Percentiles rank a stretch among this genome's conserved stretches.
Conservation (phyloP, 352 stramenopile genomes). For the Thraustochytrium striatum region DNA sequence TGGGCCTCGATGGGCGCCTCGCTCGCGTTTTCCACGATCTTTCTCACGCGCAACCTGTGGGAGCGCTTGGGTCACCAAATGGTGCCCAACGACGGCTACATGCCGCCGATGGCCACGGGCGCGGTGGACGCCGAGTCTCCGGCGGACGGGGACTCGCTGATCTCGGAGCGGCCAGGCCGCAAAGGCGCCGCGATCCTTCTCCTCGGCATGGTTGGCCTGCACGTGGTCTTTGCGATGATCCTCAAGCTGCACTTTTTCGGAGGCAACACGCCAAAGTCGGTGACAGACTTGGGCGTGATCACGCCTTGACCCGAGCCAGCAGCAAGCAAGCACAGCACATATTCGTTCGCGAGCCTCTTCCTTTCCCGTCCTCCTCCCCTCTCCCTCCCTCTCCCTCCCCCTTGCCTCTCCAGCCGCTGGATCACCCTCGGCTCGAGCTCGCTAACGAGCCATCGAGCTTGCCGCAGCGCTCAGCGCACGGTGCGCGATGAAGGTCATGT, state of each 20-base stretch:
- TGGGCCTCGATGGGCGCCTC: conserved; percentile 20
- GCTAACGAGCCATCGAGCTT: no score
- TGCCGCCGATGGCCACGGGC: conserved; percentile 24
- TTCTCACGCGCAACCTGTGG: conserved; percentile 39
- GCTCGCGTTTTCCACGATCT: background rate
- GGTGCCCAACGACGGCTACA: background rate
- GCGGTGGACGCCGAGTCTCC: background rate
- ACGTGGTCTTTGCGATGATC: conserved; percentile 39
- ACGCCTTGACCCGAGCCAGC: no score
- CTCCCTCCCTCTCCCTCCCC: no score
- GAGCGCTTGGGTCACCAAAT: background rate
- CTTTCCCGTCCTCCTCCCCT: no score
- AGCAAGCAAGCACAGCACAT: no score
- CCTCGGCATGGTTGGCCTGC: conserved; percentile 6
- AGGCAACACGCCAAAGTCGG: no score
- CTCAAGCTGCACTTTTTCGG: conserved; percentile 48
- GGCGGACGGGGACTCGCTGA: background rate
- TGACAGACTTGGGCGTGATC: no score
- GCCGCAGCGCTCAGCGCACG: no score
- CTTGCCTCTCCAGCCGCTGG: no score
- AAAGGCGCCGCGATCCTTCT: conserved; percentile 10
- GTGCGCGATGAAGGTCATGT: no score
- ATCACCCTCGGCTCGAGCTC: no score
- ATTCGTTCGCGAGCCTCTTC: no score
- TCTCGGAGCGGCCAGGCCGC: background rate